Percentiles rank a stretch among this genome's conserved stretches.
Evolutionary conservation across 805 yeast species (phyloP).

Genomic region (Blastobotrys chiropterorum): DNA sequence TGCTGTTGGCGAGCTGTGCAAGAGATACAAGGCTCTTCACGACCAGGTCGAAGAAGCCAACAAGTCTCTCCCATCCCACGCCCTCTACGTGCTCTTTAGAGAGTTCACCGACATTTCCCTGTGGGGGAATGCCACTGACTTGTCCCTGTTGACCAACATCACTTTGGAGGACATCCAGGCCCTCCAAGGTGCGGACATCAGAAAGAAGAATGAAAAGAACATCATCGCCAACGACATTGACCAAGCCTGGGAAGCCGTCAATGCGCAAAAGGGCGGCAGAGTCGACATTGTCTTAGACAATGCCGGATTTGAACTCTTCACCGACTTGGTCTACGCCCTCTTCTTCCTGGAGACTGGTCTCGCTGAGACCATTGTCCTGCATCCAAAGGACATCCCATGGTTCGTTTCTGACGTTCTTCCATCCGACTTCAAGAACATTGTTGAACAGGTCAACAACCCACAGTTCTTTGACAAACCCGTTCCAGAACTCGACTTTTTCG

Average conservation of each 20-base stretch:
- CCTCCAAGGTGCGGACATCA: constrained; percentile 82
- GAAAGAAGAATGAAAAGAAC: constrained; percentile 74
- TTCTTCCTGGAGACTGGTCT: constrained; percentile 68
- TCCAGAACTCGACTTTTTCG: constrained; percentile 44
- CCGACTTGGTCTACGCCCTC: constrained; percentile 65
- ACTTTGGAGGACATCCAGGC: constrained; percentile 78
- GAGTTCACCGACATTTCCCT: constrained; percentile 84
- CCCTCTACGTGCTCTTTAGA: constrained; percentile 54
- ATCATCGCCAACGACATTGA: constrained; percentile 72
- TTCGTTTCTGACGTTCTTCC: constrained; percentile 95
- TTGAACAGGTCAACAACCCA: constrained; percentile 50
- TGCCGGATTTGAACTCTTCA: constrained; percentile 90
- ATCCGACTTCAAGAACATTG: constrained; percentile 59
- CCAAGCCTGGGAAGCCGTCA: constrained; percentile 48
- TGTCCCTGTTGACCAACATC: constrained; percentile 73
- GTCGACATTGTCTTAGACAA: constrained; percentile 86
- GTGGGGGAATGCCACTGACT: constrained; percentile 98
- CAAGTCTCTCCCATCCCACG: constrained; percentile 32
- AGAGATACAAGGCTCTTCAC: constrained; percentile 45
- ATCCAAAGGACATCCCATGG: constrained; percentile 91
- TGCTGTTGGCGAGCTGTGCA: constrained; percentile 79
- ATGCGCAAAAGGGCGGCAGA: constrained; percentile 34
- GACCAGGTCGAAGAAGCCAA: constrained; percentile 27
- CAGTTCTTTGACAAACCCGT: constrained; percentile 41
- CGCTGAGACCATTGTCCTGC: constrained; percentile 60